phyloP scores from a whole-genome alignment of 140 eudicot species.

The Bidens hawaiensis region DNA sequence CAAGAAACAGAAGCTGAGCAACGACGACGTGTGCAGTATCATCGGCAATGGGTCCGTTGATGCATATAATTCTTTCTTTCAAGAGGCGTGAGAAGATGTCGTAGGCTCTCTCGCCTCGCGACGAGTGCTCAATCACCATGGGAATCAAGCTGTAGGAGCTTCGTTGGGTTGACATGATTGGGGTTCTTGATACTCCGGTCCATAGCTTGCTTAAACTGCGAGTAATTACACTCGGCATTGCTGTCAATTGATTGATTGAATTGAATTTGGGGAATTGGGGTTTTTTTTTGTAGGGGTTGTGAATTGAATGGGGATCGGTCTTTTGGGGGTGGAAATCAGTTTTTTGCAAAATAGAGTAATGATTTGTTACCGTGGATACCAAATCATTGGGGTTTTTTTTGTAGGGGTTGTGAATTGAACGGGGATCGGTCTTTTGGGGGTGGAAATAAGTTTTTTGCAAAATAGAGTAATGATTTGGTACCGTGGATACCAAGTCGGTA shows the following conservation, averaged over 20 bases:
- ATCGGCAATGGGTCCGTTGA: slow-evolving; percentile 79
- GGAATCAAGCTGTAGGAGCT: slow-evolving; percentile 65
- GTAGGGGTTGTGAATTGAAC: background rate
- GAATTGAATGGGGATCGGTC: too few relatives aligned
- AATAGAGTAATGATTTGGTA: too few relatives aligned
- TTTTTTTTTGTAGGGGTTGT: background rate
- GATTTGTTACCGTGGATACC: too few relatives aligned
- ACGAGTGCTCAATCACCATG: slow-evolving; percentile 87
- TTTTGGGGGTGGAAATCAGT: too few relatives aligned
- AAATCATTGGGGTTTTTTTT: background rate
- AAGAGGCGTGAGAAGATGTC: slow-evolving; percentile 80
- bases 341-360: too few relatives aligned
- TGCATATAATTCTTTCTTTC: slow-evolving; percentile 78
- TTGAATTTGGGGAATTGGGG: slow-evolving; percentile 12
- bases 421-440: too few relatives aligned
- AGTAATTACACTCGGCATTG: slow-evolving; percentile 23
- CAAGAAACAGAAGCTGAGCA: slow-evolving; percentile 87
- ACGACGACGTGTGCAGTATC: slow-evolving; percentile 89
- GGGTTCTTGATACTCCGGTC: slow-evolving; percentile 1
- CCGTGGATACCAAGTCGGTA: too few relatives aligned
- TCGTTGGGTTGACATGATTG: slow-evolving; percentile 13
- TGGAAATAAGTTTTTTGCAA: too few relatives aligned
- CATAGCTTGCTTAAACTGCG: slow-evolving; percentile 34
- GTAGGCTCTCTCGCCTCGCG: slow-evolving; percentile 88
- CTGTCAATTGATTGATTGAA: background rate